Conservation (phyloP, 108 stramenopile genomes). For the Cylindrotheca fusiformis region DNA sequence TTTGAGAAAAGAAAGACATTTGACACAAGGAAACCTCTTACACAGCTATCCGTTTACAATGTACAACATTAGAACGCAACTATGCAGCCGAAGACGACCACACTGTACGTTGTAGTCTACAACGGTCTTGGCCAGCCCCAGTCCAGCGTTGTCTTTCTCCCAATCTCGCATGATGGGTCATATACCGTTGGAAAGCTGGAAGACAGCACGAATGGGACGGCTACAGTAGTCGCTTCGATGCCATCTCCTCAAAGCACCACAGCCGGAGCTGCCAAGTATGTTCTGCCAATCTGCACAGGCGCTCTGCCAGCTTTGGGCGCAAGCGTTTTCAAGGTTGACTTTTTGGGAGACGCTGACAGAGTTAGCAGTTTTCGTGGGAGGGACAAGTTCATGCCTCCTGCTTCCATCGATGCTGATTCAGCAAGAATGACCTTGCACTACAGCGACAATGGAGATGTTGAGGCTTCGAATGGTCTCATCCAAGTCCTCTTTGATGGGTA, state of each 20-base stretch:
- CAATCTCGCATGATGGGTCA: slow-evolving; percentile 37
- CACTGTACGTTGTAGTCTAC: slow-evolving; percentile 76
- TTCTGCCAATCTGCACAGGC: slow-evolving; percentile 10
- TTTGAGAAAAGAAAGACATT: too few relatives aligned
- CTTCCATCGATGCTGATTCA: neutral
- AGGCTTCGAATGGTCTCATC: slow-evolving; percentile 2
- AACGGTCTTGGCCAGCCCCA: slow-evolving; percentile 69
- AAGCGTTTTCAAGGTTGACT: slow-evolving; percentile 12
- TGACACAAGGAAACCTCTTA: too few relatives aligned
- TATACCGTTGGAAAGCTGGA: slow-evolving; percentile 4
- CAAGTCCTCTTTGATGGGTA: slow-evolving; percentile 12
- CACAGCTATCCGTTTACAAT: too few relatives aligned
- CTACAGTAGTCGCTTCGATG: neutral
- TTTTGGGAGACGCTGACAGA: neutral
- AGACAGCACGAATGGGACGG: neutral
- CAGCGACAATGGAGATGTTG: slow-evolving; percentile 8
- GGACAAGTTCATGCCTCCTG: too few relatives aligned
- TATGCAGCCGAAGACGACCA: neutral
- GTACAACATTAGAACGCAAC: slow-evolving; percentile 15
- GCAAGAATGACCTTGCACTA: neutral
- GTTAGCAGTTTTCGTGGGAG: too few relatives aligned
- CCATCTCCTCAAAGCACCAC: neutral
- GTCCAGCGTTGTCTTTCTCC: slow-evolving; percentile 57
- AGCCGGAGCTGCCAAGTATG: slow-evolving; percentile 6
- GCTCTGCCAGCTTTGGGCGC: slow-evolving; percentile 20